Percentiles rank a stretch among this genome's conserved stretches.
These are phyloP conservation scores for Leonotis leonurus DNA, from an alignment of 257 asterid genomes.

Conservation along the genomic window DNA sequence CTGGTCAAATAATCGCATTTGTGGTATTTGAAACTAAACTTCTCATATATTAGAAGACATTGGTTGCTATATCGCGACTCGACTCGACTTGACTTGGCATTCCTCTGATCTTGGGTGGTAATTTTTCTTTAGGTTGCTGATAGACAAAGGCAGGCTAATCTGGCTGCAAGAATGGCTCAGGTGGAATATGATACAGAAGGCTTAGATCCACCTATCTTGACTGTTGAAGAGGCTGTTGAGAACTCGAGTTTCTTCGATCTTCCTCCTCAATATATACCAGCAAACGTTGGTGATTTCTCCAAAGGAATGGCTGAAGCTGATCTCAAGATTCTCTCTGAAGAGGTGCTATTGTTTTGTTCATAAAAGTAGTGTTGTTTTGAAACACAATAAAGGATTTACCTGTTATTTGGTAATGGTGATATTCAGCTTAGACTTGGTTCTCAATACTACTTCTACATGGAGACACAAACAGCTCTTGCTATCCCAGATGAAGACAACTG, in stretches of 20 bases:
- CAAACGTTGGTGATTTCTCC: constrained; percentile 49
- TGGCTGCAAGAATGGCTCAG: constrained; percentile 46
- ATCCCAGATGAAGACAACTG: constrained; percentile 19
- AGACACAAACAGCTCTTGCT: constrained; percentile 23
- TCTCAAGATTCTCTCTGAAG: constrained; percentile 47
- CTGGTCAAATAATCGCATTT: constrained; percentile 13
- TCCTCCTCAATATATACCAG: constrained; percentile 36
- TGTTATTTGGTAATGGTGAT: not conserved
- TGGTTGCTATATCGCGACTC: not conserved
- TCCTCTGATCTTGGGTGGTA: not conserved
- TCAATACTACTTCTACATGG: constrained; percentile 20
- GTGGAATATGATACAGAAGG: constrained; percentile 45
- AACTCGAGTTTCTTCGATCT: constrained; percentile 45
- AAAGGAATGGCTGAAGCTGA: constrained; percentile 83
- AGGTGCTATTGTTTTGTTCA: constrained; percentile 43
- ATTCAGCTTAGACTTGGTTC: constrained; percentile 17
- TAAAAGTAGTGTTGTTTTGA: no score
- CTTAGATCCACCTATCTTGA: constrained; percentile 57
- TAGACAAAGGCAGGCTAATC: constrained; percentile 44
- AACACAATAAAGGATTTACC: not conserved
- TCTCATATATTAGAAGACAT: not conserved
- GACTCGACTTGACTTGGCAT: no score
- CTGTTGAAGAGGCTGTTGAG: constrained; percentile 67
- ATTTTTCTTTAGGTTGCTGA: constrained; percentile 45
- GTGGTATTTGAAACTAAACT: constrained; percentile 15